Evolutionary conservation across 768 basidiomycete species (phyloP), one percentile per base, ranked within the genome.

Genomic region (Pleurotus salmoneostramineus): DNA sequence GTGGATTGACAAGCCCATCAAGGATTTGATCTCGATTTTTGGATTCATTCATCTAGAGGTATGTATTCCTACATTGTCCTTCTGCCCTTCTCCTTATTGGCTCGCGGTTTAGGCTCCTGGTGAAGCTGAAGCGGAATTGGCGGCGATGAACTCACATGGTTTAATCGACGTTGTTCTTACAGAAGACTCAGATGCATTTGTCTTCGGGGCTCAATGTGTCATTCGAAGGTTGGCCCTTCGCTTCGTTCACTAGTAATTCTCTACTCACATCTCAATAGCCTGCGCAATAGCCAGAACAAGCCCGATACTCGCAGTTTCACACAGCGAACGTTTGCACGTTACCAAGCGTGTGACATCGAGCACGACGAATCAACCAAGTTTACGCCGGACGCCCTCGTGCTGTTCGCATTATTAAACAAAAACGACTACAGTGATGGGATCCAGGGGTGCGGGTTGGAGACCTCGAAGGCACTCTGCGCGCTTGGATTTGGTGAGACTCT

Each of bases 131-230:
- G 59, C 59, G 27, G 59, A 60, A 46, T 35, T 60, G n/a, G 59
- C 55, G 14, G 27, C 32, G 12, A 35, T 60, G 27, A 60, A 60
- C 50, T 6, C 49, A 31, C 31, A 33, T 7, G 56, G 46, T 12
- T 40, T 50, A 17, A 56, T 60, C 50, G 59, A 60, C 40, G 46
- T 46, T 14, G 27, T 60, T 14, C 6, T 60, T 4, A 48, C 59
- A 1, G 55, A 60, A 3, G 59, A 60, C 27, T 37, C 34, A 31
- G 55, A 60, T 50, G 37, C 55, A 37, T 45, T 56, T 27, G 12
- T 60, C 5, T 83, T 82, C 58, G 80, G 81, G 10, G 79, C 77
- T 0, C 68, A 64, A 2, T 70, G 62, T 35, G 61, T 81, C 7
- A 69, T 81, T 36, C 60, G 74, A 57, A 77, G 75, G 79, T 78